Base-by-base conservation (phyloP, 1,139 yeast species). In the Tardiomyces digboiensis region DNA sequence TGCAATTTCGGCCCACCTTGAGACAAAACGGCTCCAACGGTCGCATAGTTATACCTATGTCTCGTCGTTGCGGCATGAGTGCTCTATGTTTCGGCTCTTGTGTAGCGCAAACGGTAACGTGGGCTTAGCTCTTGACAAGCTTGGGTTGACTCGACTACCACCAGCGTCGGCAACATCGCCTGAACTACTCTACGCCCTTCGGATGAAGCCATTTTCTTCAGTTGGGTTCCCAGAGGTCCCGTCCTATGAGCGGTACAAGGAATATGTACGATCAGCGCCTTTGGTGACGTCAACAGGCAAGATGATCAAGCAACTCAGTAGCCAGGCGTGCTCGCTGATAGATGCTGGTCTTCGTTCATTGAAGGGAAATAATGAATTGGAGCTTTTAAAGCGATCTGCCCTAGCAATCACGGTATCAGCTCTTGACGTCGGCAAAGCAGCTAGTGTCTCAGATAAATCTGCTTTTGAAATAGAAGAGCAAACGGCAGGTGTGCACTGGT, bases 161-260 rank as follows among this genome's bases (percentile, higher is more conserved):
- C 52, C 59, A 3, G 60, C 65, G 39, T 61, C 67, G 19, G 64
- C 68, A 37, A 67, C 77, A 10, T 56, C 68, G 12, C 69, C 72
- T 40, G 78, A 78, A 49, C 58, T 72, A 38, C 62, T 81, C n/a
- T 86, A 74, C 60, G 68, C 74, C 19, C 65, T 88, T 39, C 74
- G 96, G 51, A 76, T 88, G 75, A 88, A 87, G 58, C 81, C 94
- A 2, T 87, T 85, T 67, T 77, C 85, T 16, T 75, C 89, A 0
- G 82, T 89, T 16, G 96, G 95, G 0, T 80, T 80, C 5, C 97
- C 97, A 0, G 72, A 70, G 23, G 58, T 75, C 42, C 85, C 91
- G 2, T 59, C 67, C 0, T 81, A 65, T 54, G 59, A 63, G 19
- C 56, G 52, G 37, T 53, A 39, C 48, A 13, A 22, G 33, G 40